Percentiles rank a stretch among this genome's conserved stretches.
phyloP scores from a whole-genome alignment of 192 early-diverging fungal genomes.

The Coemansia aciculifera region DNA sequence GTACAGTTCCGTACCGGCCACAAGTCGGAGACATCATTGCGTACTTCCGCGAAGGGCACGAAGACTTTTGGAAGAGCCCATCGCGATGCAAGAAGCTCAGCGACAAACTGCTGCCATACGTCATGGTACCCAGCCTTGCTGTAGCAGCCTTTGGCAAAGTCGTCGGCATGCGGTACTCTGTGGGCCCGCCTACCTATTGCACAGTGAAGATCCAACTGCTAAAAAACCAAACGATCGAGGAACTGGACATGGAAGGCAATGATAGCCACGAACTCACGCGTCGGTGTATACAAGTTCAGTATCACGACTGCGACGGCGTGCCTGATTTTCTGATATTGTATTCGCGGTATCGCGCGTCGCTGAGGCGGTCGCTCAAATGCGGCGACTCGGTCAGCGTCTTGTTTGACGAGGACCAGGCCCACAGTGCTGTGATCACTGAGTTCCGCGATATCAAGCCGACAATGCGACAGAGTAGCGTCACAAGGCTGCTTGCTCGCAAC shows the following conservation, averaged over 20 bases:
- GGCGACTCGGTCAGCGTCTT: conserved; percentile 63
- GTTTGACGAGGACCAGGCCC: conserved; percentile 64
- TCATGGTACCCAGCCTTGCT: conserved; percentile 40
- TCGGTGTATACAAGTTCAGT: conserved; percentile 59
- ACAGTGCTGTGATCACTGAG: conserved; percentile 58
- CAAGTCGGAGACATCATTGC: conserved; percentile 64
- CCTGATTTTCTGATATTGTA: conserved; percentile 74
- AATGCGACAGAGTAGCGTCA: conserved; percentile 43
- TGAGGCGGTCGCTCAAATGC: conserved; percentile 49
- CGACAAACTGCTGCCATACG: conserved; percentile 53
- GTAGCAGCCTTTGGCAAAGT: conserved; percentile 63
- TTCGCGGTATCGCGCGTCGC: conserved; percentile 59
- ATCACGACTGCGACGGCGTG: conserved; percentile 67
- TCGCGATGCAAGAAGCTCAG: conserved; percentile 42
- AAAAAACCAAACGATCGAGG: conserved; percentile 46
- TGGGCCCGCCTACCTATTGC: conserved; percentile 73
- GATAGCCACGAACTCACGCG: conserved; percentile 26
- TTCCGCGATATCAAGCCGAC: conserved; percentile 49
- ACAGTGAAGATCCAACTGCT: conserved; percentile 55
- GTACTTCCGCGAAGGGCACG: conserved; percentile 61
- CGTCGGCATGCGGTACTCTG: conserved; percentile 58
- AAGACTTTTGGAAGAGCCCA: conserved; percentile 57
- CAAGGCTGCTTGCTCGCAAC: conserved; percentile 55
- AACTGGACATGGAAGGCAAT: conserved; percentile 46
- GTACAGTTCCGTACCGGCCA: conserved; percentile 61